A percentile compares a stretch with the other conserved stretches of the same genome.
These are phyloP conservation scores for Didymosphaeria variabile DNA, from an alignment of 2,329 filamentous ascomycete genomes.

Conservation along the genomic window DNA sequence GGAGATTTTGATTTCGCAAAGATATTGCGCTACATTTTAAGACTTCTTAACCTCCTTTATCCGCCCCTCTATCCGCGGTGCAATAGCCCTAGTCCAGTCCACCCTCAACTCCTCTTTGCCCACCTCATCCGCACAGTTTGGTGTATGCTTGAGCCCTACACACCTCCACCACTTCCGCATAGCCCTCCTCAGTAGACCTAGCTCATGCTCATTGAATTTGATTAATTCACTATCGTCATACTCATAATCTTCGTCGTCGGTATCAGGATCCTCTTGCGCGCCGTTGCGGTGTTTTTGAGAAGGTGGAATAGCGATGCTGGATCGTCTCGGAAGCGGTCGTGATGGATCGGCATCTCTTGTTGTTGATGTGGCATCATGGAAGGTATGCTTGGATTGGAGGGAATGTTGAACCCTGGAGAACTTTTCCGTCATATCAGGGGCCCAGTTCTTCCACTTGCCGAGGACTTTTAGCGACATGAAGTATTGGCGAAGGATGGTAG, in stretches of 20 bases:
- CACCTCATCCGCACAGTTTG: constrained; percentile 62
- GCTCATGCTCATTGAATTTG: constrained; percentile 47
- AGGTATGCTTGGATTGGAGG: constrained; percentile 63
- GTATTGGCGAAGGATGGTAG: constrained; percentile 86
- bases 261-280: constrained; percentile 39
- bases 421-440: constrained; percentile 67
- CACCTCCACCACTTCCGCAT: constrained; percentile 77
- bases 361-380: constrained; percentile 48
- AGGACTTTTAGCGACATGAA: constrained; percentile 87
- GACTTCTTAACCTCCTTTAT: constrained; percentile 58
- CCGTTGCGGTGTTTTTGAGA: neutral
- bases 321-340: constrained; percentile 20
- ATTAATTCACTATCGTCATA: constrained; percentile 58
- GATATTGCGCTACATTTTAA: neutral
- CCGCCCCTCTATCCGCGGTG: constrained; percentile 78
- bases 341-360: constrained; percentile 39
- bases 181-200: constrained; percentile 73
- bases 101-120: constrained; percentile 67
- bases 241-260: constrained; percentile 50
- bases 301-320: constrained; percentile 7
- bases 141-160: constrained; percentile 66
- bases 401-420: constrained; percentile 73
- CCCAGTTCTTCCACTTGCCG: constrained; percentile 79
- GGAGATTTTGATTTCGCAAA: neutral
- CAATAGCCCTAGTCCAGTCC: constrained; percentile 82